Evolutionary conservation across 495 filamentous ascomycete genomes (phyloP), one percentile per base, ranked within the genome.

Genomic region (Talaromyces ruber): DNA sequence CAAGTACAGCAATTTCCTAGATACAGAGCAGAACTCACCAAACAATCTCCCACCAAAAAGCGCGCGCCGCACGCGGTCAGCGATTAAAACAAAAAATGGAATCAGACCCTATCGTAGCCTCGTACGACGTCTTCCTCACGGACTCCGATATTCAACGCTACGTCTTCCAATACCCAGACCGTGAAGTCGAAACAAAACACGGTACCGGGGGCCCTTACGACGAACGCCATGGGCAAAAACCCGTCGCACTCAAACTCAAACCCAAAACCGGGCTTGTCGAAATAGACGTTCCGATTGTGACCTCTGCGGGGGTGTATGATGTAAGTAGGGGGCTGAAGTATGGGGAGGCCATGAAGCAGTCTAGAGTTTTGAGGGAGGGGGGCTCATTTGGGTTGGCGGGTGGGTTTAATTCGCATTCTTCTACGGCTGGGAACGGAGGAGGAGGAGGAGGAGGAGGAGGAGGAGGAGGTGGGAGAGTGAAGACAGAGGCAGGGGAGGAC

Each of bases 151-250:
- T 78, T 66, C 71, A 70, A 47, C 75, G 76, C 24, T 85, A 85
- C 67, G 79, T 93, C 62, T 80, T 93, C 39, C 90, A 92, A 74
- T 92, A 88, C 71, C 83, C 87, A 6, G 78, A 79, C 64, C 72
- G 76, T 16, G 69, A 72, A 16, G 12, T 39, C 16, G 54, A 62
- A 39, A 82, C 84, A 58, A 45, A 60, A 30, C 80, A 83, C 53
- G 62, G 63, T 9, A 63, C 71, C 1, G 71, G 77, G 12, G 72
- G 81, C 59, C 79, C 84, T 11, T 90, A 89, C 73, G 81, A 83
- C 37, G 79, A 77, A 21, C 66, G 69, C 1, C 70, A 77, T 51
- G 70, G 76, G 6, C 77, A 82, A 11, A 80, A 83, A 60, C 89
- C 89, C 0, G 64, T 80, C 2, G 76, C 78, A 9, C 68, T 91